Percentiles rank a stretch among this genome's conserved stretches.
phyloP scores from a whole-genome alignment of 2,329 filamentous ascomycete genomes.

The Sclerotinia trifoliorum region DNA sequence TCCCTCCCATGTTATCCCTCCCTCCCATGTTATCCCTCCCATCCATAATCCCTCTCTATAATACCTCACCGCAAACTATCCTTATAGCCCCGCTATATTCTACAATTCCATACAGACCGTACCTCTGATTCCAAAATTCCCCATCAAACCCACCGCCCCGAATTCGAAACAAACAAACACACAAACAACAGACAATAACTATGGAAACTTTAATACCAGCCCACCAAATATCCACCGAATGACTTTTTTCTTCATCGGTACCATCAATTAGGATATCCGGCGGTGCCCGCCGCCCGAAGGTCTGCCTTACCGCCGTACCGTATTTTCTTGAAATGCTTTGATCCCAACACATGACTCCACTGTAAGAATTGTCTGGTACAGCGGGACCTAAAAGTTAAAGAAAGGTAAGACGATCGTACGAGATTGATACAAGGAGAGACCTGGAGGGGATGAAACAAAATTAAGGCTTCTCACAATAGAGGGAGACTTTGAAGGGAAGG shows the following conservation, averaged over 20 bases:
- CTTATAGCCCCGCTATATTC: slow-evolving; percentile 8
- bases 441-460: slow-evolving; percentile 10
- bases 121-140: neutral
- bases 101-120: slow-evolving; percentile 4
- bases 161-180: slow-evolving; percentile 1
- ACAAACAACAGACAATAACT: neutral
- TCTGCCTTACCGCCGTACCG: slow-evolving; percentile 12
- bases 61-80: neutral
- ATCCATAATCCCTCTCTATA: neutral
- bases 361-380: neutral
- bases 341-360: slow-evolving; percentile 2
- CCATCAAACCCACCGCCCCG: neutral
- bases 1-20: neutral
- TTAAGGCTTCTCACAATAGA: neutral
- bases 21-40: neutral
- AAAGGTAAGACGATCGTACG: slow-evolving; percentile 8
- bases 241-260: neutral
- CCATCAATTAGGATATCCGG: neutral
- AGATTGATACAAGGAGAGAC: neutral
- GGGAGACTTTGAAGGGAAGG: neutral
- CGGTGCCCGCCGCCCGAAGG: neutral
- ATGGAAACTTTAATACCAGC: neutral
- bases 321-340: neutral
- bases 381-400: neutral
- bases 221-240: slow-evolving; percentile 8